Conservation (phyloP, 345 rosid species). For the Moricandia moricandioides region DNA sequence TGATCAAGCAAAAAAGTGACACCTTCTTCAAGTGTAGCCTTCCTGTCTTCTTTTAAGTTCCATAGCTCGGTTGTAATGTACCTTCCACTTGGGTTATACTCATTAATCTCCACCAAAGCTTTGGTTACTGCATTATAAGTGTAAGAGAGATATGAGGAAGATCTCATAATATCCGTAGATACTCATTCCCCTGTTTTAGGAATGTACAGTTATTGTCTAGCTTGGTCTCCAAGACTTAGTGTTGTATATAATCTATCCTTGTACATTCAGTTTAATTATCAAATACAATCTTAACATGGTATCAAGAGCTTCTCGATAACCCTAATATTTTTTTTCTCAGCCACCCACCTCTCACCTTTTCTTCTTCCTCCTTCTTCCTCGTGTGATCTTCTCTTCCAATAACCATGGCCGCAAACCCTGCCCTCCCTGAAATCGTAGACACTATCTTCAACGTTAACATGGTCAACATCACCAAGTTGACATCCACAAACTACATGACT, state of each 20-base stretch:
- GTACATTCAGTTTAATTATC: not conserved
- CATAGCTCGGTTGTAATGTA: conserved; percentile 72
- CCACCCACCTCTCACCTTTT: too few relatives aligned
- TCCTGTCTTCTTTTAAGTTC: conserved; percentile 60
- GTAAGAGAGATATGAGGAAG: not conserved
- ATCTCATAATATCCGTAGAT: not conserved
- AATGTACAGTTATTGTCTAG: too few relatives aligned
- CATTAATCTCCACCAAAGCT: conserved; percentile 72
- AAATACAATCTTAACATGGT: not conserved
- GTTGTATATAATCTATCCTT: not conserved
- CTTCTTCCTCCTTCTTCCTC: too few relatives aligned
- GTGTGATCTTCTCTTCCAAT: too few relatives aligned
- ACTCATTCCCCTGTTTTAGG: too few relatives aligned
- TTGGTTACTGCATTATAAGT: conserved; percentile 49
- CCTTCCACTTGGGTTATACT: conserved; percentile 93
- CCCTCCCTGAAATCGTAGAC: too few relatives aligned
- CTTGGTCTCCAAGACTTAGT: not conserved
- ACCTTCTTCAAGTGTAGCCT: conserved; percentile 72
- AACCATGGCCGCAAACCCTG: too few relatives aligned
- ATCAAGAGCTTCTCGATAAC: too few relatives aligned
- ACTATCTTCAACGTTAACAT: too few relatives aligned
- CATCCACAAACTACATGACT: too few relatives aligned
- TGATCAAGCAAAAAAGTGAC: conserved; percentile 46
- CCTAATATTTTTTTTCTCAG: too few relatives aligned
- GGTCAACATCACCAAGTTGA: too few relatives aligned